A percentile compares a stretch with the other conserved stretches of the same genome.
These are phyloP conservation scores for Aquilaria agallochum DNA, from an alignment of 441 rosid species.

Conservation along the genomic window DNA sequence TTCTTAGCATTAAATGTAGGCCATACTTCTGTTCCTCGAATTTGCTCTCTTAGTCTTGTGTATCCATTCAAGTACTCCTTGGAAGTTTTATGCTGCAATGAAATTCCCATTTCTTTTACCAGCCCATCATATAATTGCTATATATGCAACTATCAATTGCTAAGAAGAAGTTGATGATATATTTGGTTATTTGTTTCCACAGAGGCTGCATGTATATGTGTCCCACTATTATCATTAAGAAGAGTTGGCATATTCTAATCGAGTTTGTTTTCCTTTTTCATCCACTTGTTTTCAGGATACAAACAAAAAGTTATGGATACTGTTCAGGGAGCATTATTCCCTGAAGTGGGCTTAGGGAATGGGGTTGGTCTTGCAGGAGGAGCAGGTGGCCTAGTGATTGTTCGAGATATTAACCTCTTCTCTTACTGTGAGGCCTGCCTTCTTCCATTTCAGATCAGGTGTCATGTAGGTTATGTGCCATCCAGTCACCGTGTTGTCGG, in stretches of 20 bases:
- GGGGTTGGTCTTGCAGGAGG: slow-evolving; percentile 86
- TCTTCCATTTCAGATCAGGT: slow-evolving; percentile 86
- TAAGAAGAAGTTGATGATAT: too few relatives aligned
- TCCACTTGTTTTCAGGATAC: slow-evolving; percentile 55
- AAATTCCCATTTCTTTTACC: too few relatives aligned
- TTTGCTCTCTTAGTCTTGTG: too few relatives aligned
- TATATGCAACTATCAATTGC: too few relatives aligned
- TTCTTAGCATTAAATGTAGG: too few relatives aligned
- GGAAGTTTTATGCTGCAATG: too few relatives aligned
- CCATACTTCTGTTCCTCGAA: too few relatives aligned
- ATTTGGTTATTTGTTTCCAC: too few relatives aligned
- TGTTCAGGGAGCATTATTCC: slow-evolving; percentile 89
- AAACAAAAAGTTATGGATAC: slow-evolving; percentile 61
- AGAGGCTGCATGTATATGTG: not conserved
- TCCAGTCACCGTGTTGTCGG: slow-evolving; percentile 79
- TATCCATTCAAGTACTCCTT: too few relatives aligned
- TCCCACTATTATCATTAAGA: not conserved
- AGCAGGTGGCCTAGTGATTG: slow-evolving; percentile 87
- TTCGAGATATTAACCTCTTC: slow-evolving; percentile 83
- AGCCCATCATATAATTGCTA: too few relatives aligned
- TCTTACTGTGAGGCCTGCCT: slow-evolving; percentile 93
- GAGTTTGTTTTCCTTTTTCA: slow-evolving; percentile 12
- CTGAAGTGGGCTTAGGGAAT: slow-evolving; percentile 78
- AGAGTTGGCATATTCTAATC: slow-evolving; percentile 1
- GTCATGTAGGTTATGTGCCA: slow-evolving; percentile 91